Percentiles rank a stretch among this genome's conserved stretches.
phyloP scores from a whole-genome alignment of 208 protist species.

The Trichomonas gallinae region DNA sequence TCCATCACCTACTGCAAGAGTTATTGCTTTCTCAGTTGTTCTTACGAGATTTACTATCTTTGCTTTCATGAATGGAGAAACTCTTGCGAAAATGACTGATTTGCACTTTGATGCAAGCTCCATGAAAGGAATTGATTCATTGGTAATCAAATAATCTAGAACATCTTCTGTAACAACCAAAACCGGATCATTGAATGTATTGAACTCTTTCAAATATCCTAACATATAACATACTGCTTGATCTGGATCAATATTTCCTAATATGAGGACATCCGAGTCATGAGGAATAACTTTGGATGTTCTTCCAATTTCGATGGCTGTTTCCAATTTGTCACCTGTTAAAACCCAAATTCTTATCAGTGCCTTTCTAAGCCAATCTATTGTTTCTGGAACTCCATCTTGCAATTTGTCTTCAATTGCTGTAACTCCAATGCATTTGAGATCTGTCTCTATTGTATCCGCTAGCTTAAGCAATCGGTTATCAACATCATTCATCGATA shows the following conservation, averaged over 20 bases:
- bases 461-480: neutral
- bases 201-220: neutral
- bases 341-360: slow-evolving; percentile 84
- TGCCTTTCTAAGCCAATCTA: slow-evolving; percentile 46
- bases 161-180: neutral
- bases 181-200: neutral
- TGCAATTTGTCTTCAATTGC: slow-evolving; percentile 67
- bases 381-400: slow-evolving; percentile 61
- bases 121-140: slow-evolving; percentile 18
- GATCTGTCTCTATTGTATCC: neutral
- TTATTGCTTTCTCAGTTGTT: slow-evolving; percentile 54
- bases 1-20: slow-evolving; percentile 81
- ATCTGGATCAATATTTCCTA: neutral
- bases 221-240: neutral
- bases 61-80: slow-evolving; percentile 8
- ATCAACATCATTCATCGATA: neutral
- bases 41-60: slow-evolving; percentile 55
- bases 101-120: neutral
- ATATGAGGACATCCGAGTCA: neutral
- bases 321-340: slow-evolving; percentile 95
- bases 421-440: slow-evolving; percentile 32
- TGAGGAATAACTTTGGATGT: neutral
- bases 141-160: neutral
- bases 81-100: neutral
- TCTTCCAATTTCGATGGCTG: slow-evolving; percentile 63